Evolutionary conservation across 257 asterid species (phyloP), one percentile per base, ranked within the genome.

Genomic region (Craterostigma plantagineum): DNA sequence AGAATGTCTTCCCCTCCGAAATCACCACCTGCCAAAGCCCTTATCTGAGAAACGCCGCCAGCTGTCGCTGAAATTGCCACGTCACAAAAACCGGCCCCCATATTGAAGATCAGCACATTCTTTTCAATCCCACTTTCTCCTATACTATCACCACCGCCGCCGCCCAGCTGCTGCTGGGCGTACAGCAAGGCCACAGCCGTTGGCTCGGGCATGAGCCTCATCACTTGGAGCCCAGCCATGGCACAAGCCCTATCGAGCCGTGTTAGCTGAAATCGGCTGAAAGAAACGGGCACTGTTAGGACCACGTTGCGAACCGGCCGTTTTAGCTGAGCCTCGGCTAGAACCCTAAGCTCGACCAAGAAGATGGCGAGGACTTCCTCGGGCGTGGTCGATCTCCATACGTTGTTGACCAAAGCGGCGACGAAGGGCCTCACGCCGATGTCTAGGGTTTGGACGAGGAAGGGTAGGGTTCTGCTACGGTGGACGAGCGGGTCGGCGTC

Each of bases 1-100:
- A 86, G 92, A 34, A 86, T 37, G 47, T 86, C 94, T 54, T 86
- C 96, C 1, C 92, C 96, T 44, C 96, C 96, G 23, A 75, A 47
- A 0, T 77, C 62, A 51, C 36, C 37, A 38, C 96, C 96, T 0
- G 75, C 75, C 50, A 86, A 57, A 7, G 92, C 68, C 51, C 72
- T 77, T 56, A 86, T 75, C 63, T 81, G 84, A 0, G 94, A 75
- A 49, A 86, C 91, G 10, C 92, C 96, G 7, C 87, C 48, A 2
- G 34, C 48, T 16, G 34, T 43, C 14, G 14, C 48, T 1, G 48
- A 11, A 2, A 17, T 34, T 11, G 48, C 48, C 4, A 68, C 71
- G 12, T 86, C 96, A 53, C 91, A 77, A 52, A 68, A 86, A n/a
- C 96, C 96, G 0, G 92, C 96, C 11, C 96, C 96, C 81, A 86